These are phyloP conservation scores for Penicillium sp. DNA, from an alignment of 2,329 filamentous ascomycete species.

Conservation along the genomic window DNA sequence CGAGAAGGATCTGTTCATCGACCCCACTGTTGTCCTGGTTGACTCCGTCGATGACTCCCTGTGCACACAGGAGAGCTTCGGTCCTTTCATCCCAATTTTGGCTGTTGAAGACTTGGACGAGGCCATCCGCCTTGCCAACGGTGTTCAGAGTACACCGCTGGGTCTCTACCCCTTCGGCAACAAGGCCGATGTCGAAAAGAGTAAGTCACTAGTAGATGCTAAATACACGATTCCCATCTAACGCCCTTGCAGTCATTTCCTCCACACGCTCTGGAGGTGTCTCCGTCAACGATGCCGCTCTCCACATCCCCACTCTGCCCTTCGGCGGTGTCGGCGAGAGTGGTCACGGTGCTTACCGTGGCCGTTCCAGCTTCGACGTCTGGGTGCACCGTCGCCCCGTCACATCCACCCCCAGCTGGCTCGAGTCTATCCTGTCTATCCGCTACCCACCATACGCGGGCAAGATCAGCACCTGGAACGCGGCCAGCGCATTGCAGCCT, in stretches of 20 bases:
- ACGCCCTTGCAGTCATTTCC: constrained; percentile 53
- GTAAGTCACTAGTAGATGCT: constrained; percentile 46
- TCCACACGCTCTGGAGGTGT: constrained; percentile 69
- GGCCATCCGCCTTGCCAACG: constrained; percentile 78
- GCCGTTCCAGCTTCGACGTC: constrained; percentile 66
- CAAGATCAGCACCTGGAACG: constrained; percentile 55
- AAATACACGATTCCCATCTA: background rate
- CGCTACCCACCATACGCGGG: constrained; percentile 63
- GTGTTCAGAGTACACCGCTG: constrained; percentile 79
- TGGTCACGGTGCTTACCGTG: constrained; percentile 75
- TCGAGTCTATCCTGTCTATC: constrained; percentile 58
- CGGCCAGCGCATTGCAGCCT: constrained; percentile 55
- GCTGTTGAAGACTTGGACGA: constrained; percentile 78
- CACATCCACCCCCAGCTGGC: constrained; percentile 61
- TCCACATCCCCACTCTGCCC: constrained; percentile 71
- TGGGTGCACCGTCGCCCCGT: constrained; percentile 63
- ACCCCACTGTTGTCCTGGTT: constrained; percentile 88
- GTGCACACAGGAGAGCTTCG: constrained; percentile 83
- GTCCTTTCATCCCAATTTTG: constrained; percentile 84
- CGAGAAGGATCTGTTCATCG: constrained; percentile 77
- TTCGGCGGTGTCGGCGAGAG: constrained; percentile 85
- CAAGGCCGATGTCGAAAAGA: constrained; percentile 72
- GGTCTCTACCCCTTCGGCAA: constrained; percentile 83
- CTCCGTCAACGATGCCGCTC: constrained; percentile 59
- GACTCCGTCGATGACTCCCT: constrained; percentile 73